Evolutionary conservation across 345 rosid genomes (phyloP).

Genomic region (Tarenaya hassleriana): DNA sequence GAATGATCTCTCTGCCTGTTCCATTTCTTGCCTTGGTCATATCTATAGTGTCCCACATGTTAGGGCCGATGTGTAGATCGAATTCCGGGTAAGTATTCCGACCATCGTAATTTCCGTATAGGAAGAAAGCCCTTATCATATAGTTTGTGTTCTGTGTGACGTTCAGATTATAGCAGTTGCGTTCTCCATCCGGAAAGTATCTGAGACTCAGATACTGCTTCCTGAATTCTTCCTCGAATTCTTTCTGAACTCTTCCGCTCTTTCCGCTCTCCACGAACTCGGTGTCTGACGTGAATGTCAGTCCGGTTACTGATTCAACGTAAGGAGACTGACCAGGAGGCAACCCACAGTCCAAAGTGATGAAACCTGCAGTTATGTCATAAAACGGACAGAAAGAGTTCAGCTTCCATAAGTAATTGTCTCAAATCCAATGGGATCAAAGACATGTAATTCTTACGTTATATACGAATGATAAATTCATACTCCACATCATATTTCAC

Average conservation of each 20-base stretch:
- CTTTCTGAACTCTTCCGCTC: conserved; percentile 19
- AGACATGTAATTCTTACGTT: no score
- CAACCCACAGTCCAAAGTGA: conserved; percentile 28
- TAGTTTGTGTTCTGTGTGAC: conserved; percentile 25
- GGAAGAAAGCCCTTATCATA: conserved; percentile 23
- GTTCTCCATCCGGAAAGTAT: conserved; percentile 27
- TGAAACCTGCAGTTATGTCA: no score
- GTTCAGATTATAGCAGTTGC: conserved; percentile 31
- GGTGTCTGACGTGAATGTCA: conserved; percentile 23
- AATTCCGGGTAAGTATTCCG: conserved; percentile 19
- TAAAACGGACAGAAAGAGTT: no score
- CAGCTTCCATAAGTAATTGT: no score
- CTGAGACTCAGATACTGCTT: conserved; percentile 18
- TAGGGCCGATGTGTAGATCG: conserved; percentile 26
- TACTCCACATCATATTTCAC: no score
- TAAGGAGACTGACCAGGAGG: conserved; percentile 14
- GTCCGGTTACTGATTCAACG: conserved; percentile 17
- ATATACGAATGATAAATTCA: no score
- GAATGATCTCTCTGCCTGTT: conserved; percentile 24
- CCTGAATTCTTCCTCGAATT: conserved; percentile 5
- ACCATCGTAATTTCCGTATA: conserved; percentile 30
- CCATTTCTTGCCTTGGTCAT: conserved; percentile 18
- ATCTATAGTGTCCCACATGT: conserved; percentile 26
- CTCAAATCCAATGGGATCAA: no score
- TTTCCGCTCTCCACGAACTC: conserved; percentile 23